Percentiles rank a stretch among this genome's conserved stretches.
Conservation (phyloP, 345 rosid species). For the Anastatica hierochuntica region DNA sequence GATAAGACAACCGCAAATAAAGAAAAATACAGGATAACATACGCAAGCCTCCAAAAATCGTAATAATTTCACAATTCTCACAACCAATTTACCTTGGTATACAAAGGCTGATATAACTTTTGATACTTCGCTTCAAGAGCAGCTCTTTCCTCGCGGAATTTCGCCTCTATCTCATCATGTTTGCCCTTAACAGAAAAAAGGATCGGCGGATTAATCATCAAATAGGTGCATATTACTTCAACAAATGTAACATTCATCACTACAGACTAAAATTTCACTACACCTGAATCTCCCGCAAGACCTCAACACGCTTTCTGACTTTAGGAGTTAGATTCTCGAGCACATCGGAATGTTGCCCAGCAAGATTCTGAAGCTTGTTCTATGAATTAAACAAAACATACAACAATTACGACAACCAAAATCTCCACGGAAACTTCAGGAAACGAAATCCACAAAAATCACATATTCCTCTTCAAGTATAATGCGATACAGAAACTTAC, state of each 20-base stretch:
- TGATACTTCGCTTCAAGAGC: constrained; percentile 86
- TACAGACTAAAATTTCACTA: background rate
- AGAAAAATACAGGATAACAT: background rate
- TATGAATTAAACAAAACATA: constrained; percentile 19
- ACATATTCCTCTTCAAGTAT: background rate
- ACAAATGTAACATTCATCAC: background rate
- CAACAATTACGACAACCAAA: background rate
- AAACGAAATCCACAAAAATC: background rate
- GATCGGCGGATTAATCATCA: background rate
- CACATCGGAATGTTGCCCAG: constrained; percentile 63
- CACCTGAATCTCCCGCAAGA: constrained; percentile 81
- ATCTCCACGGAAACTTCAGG: background rate
- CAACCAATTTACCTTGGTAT: constrained; percentile 46
- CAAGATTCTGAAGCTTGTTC: constrained; percentile 73
- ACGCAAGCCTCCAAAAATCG: background rate
- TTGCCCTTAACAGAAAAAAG: constrained; percentile 36
- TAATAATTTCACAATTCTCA: background rate
- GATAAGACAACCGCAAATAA: background rate
- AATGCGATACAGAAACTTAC: constrained; percentile 29
- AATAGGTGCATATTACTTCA: background rate
- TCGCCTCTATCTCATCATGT: constrained; percentile 75
- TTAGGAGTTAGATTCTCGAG: constrained; percentile 62
- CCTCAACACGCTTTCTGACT: constrained; percentile 88
- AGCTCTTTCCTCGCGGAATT: constrained; percentile 83
- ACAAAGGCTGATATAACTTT: constrained; percentile 69